These are phyloP conservation scores for Trichophyton schoenleinii DNA, from an alignment of 2,329 filamentous ascomycete genomes.

Conservation along the genomic window DNA sequence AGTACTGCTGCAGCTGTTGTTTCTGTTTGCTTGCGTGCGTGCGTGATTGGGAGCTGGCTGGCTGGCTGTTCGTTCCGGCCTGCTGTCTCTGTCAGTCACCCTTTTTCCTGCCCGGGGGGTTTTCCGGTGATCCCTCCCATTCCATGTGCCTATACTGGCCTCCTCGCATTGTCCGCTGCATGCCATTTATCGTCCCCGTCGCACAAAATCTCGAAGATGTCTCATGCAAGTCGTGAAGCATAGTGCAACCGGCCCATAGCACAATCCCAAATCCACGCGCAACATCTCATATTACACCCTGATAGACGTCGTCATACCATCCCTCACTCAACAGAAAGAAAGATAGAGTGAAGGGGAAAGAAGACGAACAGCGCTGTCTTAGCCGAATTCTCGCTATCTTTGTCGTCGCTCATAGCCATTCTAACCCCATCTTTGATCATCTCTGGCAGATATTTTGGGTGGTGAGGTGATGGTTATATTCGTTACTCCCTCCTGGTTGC, in stretches of 20 bases:
- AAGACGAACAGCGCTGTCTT: background rate
- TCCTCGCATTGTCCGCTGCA: constrained; percentile 1
- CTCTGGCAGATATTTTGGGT: background rate
- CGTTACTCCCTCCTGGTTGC: background rate
- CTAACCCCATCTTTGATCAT: background rate
- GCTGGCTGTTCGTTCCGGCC: background rate
- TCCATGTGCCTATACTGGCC: background rate
- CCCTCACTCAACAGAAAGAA: background rate
- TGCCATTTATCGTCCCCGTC: constrained; percentile 1
- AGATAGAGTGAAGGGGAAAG: background rate
- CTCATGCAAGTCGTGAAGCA: constrained; percentile 3
- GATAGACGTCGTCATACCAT: background rate
- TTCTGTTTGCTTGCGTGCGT: background rate
- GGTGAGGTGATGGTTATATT: constrained; percentile 2
- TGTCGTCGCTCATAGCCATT: background rate
- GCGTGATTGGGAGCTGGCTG: too few species aligned
- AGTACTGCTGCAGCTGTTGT: background rate
- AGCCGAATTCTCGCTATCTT: background rate
- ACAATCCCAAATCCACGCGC: constrained; percentile 1
- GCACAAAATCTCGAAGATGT: constrained; percentile 1
- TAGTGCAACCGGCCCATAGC: constrained; percentile 1
- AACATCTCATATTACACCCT: constrained; percentile 2
- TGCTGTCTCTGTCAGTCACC: background rate
- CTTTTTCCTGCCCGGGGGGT: background rate
- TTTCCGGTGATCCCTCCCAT: constrained; percentile 1